Evolutionary conservation across 768 basidiomycete species (phyloP).

Genomic region (Rubroboletus pulcherrimus): DNA sequence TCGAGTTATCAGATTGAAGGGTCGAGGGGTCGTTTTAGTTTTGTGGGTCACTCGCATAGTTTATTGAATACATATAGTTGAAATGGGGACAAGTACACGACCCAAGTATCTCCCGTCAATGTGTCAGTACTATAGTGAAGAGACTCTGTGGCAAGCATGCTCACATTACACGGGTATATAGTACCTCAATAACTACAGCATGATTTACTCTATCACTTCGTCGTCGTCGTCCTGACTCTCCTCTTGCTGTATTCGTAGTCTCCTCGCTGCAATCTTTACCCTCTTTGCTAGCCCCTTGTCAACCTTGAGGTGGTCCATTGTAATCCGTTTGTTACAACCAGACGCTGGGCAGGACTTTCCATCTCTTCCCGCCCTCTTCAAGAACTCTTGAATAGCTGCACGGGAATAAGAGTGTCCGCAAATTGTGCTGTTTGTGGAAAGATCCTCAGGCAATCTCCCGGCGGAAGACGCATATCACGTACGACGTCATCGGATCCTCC

Average conservation of each 20-base stretch:
- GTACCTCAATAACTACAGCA: not conserved
- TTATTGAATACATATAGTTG: not conserved
- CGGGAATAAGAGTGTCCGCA: constrained; percentile 85
- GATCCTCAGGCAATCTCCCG: constrained; percentile 2
- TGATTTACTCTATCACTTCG: constrained; percentile 52
- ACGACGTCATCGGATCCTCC: constrained; percentile 82
- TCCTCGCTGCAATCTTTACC: constrained; percentile 55
- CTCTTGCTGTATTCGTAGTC: constrained; percentile 41
- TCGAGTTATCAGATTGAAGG: constrained; percentile 27
- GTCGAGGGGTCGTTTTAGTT: not conserved
- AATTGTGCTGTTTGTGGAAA: constrained; percentile 39
- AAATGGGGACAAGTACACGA: not conserved
- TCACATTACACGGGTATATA: constrained; percentile 13
- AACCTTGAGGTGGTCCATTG: constrained; percentile 44
- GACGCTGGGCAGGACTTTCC: constrained; percentile 62
- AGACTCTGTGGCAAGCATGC: not conserved
- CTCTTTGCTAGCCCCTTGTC: constrained; percentile 62
- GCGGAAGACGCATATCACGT: constrained; percentile 24
- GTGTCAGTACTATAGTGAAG: not conserved
- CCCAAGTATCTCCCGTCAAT: not conserved
- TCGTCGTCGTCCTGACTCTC: constrained; percentile 34
- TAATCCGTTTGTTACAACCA: constrained; percentile 64
- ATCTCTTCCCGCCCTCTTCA: constrained; percentile 35
- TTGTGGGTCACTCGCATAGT: not conserved
- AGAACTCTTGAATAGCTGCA: constrained; percentile 63